These are phyloP conservation scores for Trichophyton equinum DNA, from an alignment of 2,329 filamentous ascomycete species.

Conservation along the genomic window DNA sequence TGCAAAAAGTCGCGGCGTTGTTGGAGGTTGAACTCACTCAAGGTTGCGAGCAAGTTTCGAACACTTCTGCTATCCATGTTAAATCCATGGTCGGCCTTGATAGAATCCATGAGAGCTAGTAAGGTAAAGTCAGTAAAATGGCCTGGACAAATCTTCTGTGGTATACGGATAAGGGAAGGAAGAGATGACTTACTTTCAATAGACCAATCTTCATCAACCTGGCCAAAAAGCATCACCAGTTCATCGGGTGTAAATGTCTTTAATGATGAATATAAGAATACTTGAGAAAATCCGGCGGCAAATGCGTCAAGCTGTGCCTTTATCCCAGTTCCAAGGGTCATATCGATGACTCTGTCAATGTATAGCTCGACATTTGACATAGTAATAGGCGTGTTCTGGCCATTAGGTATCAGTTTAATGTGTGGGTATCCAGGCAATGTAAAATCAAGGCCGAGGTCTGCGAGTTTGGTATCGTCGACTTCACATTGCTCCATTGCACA, in stretches of 20 bases:
- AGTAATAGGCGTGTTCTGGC: constrained; percentile 61
- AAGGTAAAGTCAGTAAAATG: constrained; percentile 20
- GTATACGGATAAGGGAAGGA: not conserved
- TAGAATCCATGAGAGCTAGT: constrained; percentile 84
- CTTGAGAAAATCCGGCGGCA: constrained; percentile 78
- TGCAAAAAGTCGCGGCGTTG: constrained; percentile 89
- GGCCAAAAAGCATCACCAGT: constrained; percentile 85
- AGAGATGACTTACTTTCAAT: constrained; percentile 67
- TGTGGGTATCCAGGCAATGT: constrained; percentile 81
- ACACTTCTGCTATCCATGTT: constrained; percentile 98
- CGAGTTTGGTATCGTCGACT: constrained; percentile 64
- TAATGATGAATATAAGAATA: constrained; percentile 87
- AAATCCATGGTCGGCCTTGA: constrained; percentile 96
- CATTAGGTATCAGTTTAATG: constrained; percentile 69
- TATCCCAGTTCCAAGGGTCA: constrained; percentile 81
- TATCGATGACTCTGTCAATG: constrained; percentile 77
- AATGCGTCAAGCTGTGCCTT: constrained; percentile 84
- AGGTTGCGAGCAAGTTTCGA: constrained; percentile 79
- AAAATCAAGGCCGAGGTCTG: constrained; percentile 86
- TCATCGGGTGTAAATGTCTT: constrained; percentile 92
- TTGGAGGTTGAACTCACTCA: constrained; percentile 67
- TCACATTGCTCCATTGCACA: constrained; percentile 55
- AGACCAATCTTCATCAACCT: constrained; percentile 90
- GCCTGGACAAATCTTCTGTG: constrained; percentile 9
- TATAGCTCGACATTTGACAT: constrained; percentile 88